phyloP scores from a whole-genome alignment of 1,284 basidiomycete genomes.

The Trichosporon sp. region DNA sequence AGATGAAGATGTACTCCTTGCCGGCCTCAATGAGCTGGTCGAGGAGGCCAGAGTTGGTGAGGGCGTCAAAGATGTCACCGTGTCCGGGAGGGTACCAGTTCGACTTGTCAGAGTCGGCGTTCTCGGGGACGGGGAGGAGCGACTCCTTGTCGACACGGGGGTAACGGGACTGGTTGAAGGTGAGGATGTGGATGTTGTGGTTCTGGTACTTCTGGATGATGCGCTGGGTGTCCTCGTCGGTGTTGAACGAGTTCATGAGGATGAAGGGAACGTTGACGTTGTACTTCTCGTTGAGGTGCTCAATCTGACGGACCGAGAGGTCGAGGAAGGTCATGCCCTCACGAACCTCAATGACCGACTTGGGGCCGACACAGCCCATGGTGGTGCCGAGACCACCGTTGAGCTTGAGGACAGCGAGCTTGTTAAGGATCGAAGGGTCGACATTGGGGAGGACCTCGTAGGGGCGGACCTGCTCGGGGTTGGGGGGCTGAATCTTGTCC shows the following conservation, averaged over 20 bases:
- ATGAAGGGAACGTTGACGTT: slow-evolving; percentile 89
- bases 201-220: slow-evolving; percentile 99
- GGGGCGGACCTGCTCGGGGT: slow-evolving; percentile 86
- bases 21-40: slow-evolving; percentile 93
- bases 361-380: slow-evolving; percentile 62
- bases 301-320: slow-evolving; percentile 94
- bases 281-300: slow-evolving; percentile 68
- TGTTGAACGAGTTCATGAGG: slow-evolving; percentile 99
- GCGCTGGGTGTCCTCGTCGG: slow-evolving; percentile 92
- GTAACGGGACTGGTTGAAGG: slow-evolving; percentile 94
- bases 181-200: slow-evolving; percentile 92
- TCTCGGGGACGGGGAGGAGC: slow-evolving; percentile 83
- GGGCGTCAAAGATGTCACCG: slow-evolving; percentile 69
- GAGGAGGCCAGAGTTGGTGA: slow-evolving; percentile 88
- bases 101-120: slow-evolving; percentile 87
- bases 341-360: slow-evolving; percentile 88
- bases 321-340: slow-evolving; percentile 99
- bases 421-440: slow-evolving; percentile 76
- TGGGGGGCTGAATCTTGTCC: slow-evolving; percentile 96
- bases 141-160: slow-evolving; percentile 96
- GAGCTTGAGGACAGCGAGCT: slow-evolving; percentile 98
- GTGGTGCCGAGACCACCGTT: slow-evolving; percentile 91
- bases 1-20: slow-evolving; percentile 99
- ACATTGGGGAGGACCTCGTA: slow-evolving; percentile 73
- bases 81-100: slow-evolving; percentile 99